phyloP scores from a whole-genome alignment of 257 asterid genomes.

The Vinca minor region DNA sequence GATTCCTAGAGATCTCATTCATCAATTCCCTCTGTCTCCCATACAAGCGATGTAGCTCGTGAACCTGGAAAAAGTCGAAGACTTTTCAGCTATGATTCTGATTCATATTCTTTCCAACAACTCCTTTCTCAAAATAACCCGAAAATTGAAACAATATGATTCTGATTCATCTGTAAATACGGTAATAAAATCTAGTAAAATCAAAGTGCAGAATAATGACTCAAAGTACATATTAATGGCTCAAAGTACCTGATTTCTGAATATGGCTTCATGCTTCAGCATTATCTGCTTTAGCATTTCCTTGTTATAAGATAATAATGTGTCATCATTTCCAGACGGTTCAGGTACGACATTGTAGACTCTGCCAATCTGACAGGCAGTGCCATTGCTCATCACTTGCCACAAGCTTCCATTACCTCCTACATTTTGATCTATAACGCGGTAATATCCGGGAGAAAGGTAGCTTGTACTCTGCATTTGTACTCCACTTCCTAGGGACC shows the following conservation, averaged over 20 bases:
- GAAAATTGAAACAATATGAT: neutral
- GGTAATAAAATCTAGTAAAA: no score
- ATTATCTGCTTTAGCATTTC: constrained; percentile 45
- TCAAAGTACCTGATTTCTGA: constrained; percentile 80
- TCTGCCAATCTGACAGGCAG: constrained; percentile 28
- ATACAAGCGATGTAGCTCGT: constrained; percentile 64
- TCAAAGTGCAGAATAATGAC: neutral
- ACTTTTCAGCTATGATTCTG: neutral
- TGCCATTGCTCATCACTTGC: constrained; percentile 26
- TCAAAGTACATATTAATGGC: no score
- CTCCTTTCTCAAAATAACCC: neutral
- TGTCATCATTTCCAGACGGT: constrained; percentile 17
- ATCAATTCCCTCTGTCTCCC: constrained; percentile 58
- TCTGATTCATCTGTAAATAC: no score
- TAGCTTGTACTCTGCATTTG: constrained; percentile 49
- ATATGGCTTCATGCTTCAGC: constrained; percentile 63
- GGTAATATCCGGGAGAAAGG: constrained; percentile 31
- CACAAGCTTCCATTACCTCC: constrained; percentile 34
- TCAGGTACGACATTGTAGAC: constrained; percentile 25
- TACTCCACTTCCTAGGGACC: constrained; percentile 24
- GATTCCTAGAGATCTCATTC: constrained; percentile 36
- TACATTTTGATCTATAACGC: constrained; percentile 27
- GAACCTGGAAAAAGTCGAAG: constrained; percentile 39
- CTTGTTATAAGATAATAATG: constrained; percentile 28
- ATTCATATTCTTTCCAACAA: neutral